A percentile compares a stretch with the other conserved stretches of the same genome.
phyloP scores from a whole-genome alignment of 805 yeast genomes.

The Hanseniaspora nectarophila region DNA sequence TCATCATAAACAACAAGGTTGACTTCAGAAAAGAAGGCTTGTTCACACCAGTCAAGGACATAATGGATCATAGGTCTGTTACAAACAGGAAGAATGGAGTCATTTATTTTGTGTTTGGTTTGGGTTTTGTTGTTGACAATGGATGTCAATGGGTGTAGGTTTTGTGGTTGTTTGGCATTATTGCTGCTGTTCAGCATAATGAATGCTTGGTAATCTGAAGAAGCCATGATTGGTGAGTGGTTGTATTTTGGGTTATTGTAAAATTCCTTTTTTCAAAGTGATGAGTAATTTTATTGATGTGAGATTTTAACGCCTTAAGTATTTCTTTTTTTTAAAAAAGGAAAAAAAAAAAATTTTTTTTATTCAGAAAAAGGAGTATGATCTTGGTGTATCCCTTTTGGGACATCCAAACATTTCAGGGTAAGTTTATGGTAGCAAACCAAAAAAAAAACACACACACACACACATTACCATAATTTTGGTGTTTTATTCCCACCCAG shows the following conservation, averaged over 20 bases:
- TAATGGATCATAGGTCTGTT: slow-evolving; percentile 79
- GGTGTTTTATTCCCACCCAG: too few relatives aligned
- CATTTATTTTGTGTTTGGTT: slow-evolving; percentile 46
- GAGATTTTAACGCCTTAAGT: too few relatives aligned
- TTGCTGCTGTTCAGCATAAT: slow-evolving; percentile 43
- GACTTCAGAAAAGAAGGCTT: slow-evolving; percentile 62
- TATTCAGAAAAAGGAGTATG: too few relatives aligned
- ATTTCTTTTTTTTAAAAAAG: not conserved
- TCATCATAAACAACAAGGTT: slow-evolving; percentile 40
- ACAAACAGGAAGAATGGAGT: slow-evolving; percentile 82
- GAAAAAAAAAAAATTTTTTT: not conserved
- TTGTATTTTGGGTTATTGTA: not conserved
- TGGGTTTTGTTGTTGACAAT: slow-evolving; percentile 45
- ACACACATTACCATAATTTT: too few relatives aligned
- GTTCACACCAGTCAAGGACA: slow-evolving; percentile 85
- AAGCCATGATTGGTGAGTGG: not conserved
- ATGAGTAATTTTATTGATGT: too few relatives aligned
- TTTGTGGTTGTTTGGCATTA: slow-evolving; percentile 4
- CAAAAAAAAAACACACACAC: not conserved
- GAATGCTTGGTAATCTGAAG: slow-evolving; percentile 76
- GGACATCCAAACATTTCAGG: not conserved
- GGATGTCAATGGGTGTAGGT: slow-evolving; percentile 11
- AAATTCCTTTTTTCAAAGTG: not conserved
- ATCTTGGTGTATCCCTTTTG: not conserved
- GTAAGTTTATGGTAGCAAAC: not conserved